Conservation (phyloP, 1,284 basidiomycete species). For the Tilletia caries region DNA sequence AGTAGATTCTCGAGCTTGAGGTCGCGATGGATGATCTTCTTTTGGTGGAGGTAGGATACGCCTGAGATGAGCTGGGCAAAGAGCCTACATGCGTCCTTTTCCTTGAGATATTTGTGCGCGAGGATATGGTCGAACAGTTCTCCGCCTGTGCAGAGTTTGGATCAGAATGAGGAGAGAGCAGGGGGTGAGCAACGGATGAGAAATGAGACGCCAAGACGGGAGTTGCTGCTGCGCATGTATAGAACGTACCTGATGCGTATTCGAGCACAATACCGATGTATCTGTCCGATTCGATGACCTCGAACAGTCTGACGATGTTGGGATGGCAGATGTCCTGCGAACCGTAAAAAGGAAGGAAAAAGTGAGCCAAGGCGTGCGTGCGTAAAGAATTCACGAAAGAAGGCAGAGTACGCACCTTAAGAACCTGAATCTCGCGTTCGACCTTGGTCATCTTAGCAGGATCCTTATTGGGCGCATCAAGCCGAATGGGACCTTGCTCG, state of each 20-base stretch:
- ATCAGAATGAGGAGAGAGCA: background rate
- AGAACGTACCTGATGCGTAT: slow-evolving; percentile 71
- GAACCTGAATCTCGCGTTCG: slow-evolving; percentile 92
- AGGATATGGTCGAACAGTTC: slow-evolving; percentile 99
- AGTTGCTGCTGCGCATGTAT: too few species aligned
- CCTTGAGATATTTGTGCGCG: slow-evolving; percentile 92
- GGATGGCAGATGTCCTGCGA: slow-evolving; percentile 85
- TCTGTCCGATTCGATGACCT: slow-evolving; percentile 98
- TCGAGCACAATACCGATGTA: slow-evolving; percentile 99
- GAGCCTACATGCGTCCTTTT: slow-evolving; percentile 89
- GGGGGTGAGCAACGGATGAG: background rate
- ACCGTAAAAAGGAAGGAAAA: too few species aligned
- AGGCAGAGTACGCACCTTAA: slow-evolving; percentile 68
- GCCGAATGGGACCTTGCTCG: slow-evolving; percentile 52
- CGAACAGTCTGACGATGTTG: slow-evolving; percentile 96
- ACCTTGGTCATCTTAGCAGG: slow-evolving; percentile 84
- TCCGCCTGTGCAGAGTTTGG: slow-evolving; percentile 62
- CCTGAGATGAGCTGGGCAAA: slow-evolving; percentile 98
- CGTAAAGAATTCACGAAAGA: background rate
- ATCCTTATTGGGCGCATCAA: slow-evolving; percentile 36
- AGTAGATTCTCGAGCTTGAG: slow-evolving; percentile 98
- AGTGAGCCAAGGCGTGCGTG: too few species aligned
- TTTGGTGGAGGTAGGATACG: slow-evolving; percentile 97
- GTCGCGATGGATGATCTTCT: slow-evolving; percentile 98
- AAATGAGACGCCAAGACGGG: background rate